phyloP scores from a whole-genome alignment of 176 grass and related monocot species.

The Dendrocalamus sinicus region DNA sequence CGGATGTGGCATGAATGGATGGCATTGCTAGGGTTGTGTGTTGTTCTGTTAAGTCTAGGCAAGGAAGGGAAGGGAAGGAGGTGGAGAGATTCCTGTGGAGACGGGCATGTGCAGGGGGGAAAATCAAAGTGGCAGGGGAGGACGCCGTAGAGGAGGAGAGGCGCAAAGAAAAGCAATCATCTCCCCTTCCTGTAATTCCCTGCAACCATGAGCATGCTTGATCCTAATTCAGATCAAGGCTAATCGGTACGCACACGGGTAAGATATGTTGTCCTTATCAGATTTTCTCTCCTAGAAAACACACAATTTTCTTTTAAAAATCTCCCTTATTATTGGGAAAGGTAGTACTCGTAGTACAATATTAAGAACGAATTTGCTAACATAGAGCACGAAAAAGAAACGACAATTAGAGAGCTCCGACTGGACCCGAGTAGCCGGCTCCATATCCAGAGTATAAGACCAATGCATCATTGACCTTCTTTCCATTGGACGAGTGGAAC shows the following conservation, averaged over 20 bases:
- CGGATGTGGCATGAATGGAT: background rate
- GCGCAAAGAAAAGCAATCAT: background rate
- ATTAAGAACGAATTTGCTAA: background rate
- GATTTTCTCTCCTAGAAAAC: background rate
- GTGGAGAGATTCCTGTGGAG: background rate
- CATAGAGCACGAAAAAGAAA: background rate
- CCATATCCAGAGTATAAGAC: background rate
- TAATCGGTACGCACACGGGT: background rate
- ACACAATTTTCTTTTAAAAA: background rate
- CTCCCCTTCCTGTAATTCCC: background rate
- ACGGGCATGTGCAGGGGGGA: conserved; percentile 15
- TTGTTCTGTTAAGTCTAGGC: background rate
- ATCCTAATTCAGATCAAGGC: background rate
- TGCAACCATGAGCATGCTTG: background rate
- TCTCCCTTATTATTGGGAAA: background rate
- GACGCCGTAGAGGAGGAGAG: background rate
- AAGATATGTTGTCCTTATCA: background rate
- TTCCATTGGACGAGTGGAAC: no score
- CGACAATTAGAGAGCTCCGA: background rate
- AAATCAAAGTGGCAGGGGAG: background rate
- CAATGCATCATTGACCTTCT: no score
- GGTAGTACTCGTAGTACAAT: background rate
- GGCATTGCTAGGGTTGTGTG: background rate
- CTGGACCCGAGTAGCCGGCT: background rate
- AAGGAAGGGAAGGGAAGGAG: background rate